Percentiles rank a stretch among this genome's conserved stretches.
phyloP scores from a whole-genome alignment of 345 rosid genomes.

The Lumnitzera racemosa region DNA sequence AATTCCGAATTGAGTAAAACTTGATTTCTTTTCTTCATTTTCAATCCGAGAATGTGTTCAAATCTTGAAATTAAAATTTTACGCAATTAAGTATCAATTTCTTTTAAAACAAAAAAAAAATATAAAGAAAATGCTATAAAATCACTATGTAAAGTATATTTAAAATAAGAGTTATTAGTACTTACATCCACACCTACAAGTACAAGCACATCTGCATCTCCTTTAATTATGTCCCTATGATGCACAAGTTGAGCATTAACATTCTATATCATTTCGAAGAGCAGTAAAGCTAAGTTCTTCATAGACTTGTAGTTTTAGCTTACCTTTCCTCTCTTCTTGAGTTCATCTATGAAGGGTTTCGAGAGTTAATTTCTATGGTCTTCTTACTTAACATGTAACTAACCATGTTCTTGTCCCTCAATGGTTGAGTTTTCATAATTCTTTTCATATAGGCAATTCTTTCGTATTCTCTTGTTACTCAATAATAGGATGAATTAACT shows the following conservation, averaged over 20 bases:
- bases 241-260: constrained; percentile 77
- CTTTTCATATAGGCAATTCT: constrained; percentile 96
- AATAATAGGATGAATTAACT: constrained; percentile 68
- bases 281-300: constrained; percentile 70
- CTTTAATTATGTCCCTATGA: constrained; percentile 66
- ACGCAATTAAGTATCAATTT: no score
- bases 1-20: no score
- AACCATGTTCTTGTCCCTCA: constrained; percentile 82
- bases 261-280: constrained; percentile 80
- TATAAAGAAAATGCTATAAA: no score
- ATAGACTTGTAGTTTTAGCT: constrained; percentile 89
- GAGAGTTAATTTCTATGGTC: constrained; percentile 57
- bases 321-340: constrained; percentile 75
- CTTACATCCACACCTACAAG: constrained; percentile 60
- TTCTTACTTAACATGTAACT: constrained; percentile 88
- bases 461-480: constrained; percentile 72
- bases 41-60: no score
- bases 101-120: no score
- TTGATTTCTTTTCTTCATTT: no score
- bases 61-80: no score
- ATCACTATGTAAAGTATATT: no score
- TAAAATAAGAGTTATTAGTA: no score
- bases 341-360: constrained; percentile 88
- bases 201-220: constrained; percentile 66
- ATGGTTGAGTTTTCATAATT: constrained; percentile 1